Evolutionary conservation across 352 stramenopile species (phyloP), one percentile per base, ranked within the genome.

Genomic region (Hyaloperonospora brassicae): DNA sequence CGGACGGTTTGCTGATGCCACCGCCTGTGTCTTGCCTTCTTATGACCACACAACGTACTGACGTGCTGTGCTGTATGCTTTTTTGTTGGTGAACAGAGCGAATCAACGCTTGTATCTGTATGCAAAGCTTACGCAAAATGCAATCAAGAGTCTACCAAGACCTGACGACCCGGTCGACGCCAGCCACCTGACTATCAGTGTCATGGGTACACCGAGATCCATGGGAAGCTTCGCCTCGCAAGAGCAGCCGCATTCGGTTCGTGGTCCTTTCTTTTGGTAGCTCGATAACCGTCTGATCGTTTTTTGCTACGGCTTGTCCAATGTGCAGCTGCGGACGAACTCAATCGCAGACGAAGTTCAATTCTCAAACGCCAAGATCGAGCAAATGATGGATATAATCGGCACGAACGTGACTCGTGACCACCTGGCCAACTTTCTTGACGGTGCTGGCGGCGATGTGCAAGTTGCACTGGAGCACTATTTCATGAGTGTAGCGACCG

Each of bases 391-490:
- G 8, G 80, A 60, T 35, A 91, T 94, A 39, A 86, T 90, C 34
- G 81, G 79, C 11, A 68, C 74, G 9, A 70, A 89, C 13, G 77
- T 87, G 36, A 85, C 81, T 48, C 79, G 79, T 21, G 76, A 89
- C 55, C 64, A 66, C 0, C 69, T 94, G 6, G 73, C 71, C 5
- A 83, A 86, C 44, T 89, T 86, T 42, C 51, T 94, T 9, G 84
- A 94, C 49, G 84, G 84, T 5, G 84, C 84, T 5, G 84, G 81
- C 14, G 84, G 84, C 21, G 78, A 87, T 52, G 81, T 92, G 5
- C 84, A 94, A 59, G 71, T 92, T 12, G 84, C 84, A n/a, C 35
- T 94, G 27, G 84, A 94, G 57, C 84, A 94, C 56, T 94, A 92
- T 70, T 94, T 94, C 43, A 94, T 94, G 84, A 89, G 68, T 38